phyloP scores from a whole-genome alignment of 208 protist species.

The Trypanosoma congolense region DNA sequence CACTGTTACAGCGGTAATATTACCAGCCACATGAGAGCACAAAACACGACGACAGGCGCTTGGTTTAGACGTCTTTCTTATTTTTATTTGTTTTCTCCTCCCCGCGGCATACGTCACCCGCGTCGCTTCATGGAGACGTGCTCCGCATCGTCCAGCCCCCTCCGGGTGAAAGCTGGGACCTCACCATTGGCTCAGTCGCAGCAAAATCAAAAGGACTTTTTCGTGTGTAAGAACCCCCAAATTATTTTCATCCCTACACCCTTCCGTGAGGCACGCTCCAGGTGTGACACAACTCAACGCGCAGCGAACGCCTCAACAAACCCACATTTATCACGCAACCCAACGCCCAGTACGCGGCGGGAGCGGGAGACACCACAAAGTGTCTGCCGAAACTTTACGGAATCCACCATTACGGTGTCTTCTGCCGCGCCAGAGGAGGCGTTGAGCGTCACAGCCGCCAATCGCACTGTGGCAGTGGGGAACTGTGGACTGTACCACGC shows the following conservation, averaged over 20 bases:
- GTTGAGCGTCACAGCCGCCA: not conserved
- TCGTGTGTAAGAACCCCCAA: not conserved
- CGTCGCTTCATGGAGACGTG: too few species aligned
- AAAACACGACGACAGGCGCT: too few species aligned
- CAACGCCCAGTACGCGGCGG: conserved; percentile 43
- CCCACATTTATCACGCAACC: conserved; percentile 47
- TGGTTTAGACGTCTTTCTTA: too few species aligned
- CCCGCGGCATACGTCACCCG: too few species aligned
- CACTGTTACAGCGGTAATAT: too few species aligned
- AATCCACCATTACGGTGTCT: conserved; percentile 1
- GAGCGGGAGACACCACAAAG: conserved; percentile 18
- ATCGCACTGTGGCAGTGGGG: conserved; percentile 34
- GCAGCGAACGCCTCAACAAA: conserved; percentile 44
- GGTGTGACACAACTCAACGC: conserved; percentile 1
- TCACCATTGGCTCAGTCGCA: too few species aligned
- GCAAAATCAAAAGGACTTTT: too few species aligned
- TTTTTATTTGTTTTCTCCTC: too few species aligned
- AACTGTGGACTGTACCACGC: conserved; percentile 55
- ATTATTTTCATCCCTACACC: not conserved
- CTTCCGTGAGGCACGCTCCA: not conserved
- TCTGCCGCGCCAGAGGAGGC: not conserved
- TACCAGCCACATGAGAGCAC: too few species aligned
- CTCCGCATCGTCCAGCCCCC: too few species aligned
- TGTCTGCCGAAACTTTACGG: conserved; percentile 27
- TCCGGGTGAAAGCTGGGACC: too few species aligned